Percentiles rank a stretch among this genome's conserved stretches.
Conservation (phyloP, 306 rosid genomes). For the Crotalaria pallida region DNA sequence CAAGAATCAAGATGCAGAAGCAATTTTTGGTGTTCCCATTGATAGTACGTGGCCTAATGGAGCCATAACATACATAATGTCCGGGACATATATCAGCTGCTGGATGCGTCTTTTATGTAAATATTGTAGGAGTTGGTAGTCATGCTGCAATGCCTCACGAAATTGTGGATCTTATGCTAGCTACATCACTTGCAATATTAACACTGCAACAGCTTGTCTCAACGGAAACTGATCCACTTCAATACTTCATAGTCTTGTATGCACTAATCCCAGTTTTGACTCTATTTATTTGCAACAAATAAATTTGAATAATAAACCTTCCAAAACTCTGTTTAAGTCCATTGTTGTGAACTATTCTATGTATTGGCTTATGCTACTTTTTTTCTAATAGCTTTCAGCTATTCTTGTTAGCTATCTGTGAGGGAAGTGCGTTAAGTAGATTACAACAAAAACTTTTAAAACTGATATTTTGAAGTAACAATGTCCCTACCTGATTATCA, state of each 20-base stretch:
- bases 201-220: conserved; percentile 71
- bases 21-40: conserved; percentile 56
- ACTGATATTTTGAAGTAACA: not conserved
- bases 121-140: conserved; percentile 51
- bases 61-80: conserved; percentile 40
- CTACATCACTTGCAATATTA: conserved; percentile 58
- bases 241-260: conserved; percentile 58
- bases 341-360: not conserved
- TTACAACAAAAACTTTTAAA: not conserved
- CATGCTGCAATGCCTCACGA: conserved; percentile 55
- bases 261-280: conserved; percentile 20
- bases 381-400: conserved; percentile 8
- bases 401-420: not conserved
- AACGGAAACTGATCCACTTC: conserved; percentile 60
- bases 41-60: conserved; percentile 35
- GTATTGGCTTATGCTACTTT: not conserved
- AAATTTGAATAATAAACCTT: not conserved
- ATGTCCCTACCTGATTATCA: conserved; percentile 3
- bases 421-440: not conserved
- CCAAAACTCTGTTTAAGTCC: not conserved
- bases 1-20: conserved; percentile 52
- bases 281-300: not conserved
- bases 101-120: conserved; percentile 48
- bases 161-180: conserved; percentile 50
- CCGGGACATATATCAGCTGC: conserved; percentile 59